Base-by-base conservation (phyloP, 371 early-diverging fungal species). In the Amoeboaphelidium protococcarum region DNA sequence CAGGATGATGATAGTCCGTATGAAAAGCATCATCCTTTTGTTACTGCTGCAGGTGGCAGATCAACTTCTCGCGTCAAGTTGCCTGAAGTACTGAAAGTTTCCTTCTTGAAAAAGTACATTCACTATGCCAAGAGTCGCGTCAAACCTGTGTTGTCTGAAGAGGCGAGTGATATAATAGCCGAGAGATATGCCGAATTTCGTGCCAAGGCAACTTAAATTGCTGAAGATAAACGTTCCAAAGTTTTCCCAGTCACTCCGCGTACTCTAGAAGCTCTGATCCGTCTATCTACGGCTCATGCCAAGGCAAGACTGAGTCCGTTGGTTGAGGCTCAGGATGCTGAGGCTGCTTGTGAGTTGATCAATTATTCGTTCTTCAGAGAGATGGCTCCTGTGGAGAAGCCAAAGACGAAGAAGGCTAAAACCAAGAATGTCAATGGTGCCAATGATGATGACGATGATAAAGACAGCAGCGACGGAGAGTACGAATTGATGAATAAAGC, bases 251-350 rank as follows among this genome's bases (percentile, higher is more conserved):
- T 98, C 42, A 99, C 99, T 3, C 84, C 98, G 4, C 82, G 99
- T 70, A 83, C 98, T 13, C 71, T 99, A 26, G 99, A 99, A 63
- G 96, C 98, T 0, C 66, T 99, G 46, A 97, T 99, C 54, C 84
- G 99, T 65, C 63, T 99, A 46, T 72, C 95, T 2, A 94, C 98
- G 10, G 97, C 99, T 3, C 87, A 94, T 63, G 99, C 99, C 42
- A 99, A 98, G 64, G 71, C 82, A 31, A 73, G 99, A 42, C 64
- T 98, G 49, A 77, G 81, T 42, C 57, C 61, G 25, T 59, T 60
- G 1, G 88, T 98, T 2, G 82, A 86, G 45, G 49, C 72, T 53
- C 67, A 69, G 47, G 94, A 95, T 60, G 89, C 87, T 16, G 72
- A 76, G 46, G 74, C 75, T 2, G 94, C 94, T 13, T 68, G 72